Base-by-base conservation (phyloP, 441 rosid genomes). In the Gossypium lobatum region DNA sequence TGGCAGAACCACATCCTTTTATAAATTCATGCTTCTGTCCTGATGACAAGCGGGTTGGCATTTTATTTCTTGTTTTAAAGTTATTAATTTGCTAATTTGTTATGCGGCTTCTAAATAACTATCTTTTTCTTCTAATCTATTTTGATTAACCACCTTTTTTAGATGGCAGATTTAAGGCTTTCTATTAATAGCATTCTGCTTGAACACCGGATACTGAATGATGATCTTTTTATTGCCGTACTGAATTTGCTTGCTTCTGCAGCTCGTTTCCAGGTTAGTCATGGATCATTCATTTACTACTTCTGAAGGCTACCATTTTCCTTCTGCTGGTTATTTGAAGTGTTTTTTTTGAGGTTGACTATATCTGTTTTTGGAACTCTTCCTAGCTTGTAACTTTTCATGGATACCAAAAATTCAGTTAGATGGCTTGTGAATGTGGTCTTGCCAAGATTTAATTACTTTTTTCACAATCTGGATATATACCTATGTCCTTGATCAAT, bases 191-290 rank as follows among this genome's bases (percentile, higher is more conserved):
- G 75, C 73, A 84, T 83, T 25, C 65, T 89, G 63, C 78, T 81
- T 80, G 89, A 91, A 74, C 79, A 73, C 67, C 73, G 86, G 53
- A 81, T 74, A 11, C 72, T 75, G 81, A 83, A 91, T 83, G 97
- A 87, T 83, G 94, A 88, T 78, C 83, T 88, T 59, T 85, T 88
- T 70, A 59, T 87, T 82, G 90, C 94, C 70, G 42, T 85, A 61
- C 71, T 87, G 69, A 80, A 85, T 82, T 73, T 96, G 77, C 93
- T 96, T 46, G 81, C 88, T 74, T 84, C 90, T 78, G 90, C 93
- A 6, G 95, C 99, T 70, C 79, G 80, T 73, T 88, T 83, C 86
- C 97, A 96, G 97, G 98, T 92, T 71, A 73, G 81, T 84, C 80
- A 37, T 55, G 31, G 14, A 4, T 23, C 52, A 68, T 72, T 67